These are phyloP conservation scores for Eucalyptus erythrocorys DNA, from an alignment of 345 rosid genomes.

Conservation along the genomic window DNA sequence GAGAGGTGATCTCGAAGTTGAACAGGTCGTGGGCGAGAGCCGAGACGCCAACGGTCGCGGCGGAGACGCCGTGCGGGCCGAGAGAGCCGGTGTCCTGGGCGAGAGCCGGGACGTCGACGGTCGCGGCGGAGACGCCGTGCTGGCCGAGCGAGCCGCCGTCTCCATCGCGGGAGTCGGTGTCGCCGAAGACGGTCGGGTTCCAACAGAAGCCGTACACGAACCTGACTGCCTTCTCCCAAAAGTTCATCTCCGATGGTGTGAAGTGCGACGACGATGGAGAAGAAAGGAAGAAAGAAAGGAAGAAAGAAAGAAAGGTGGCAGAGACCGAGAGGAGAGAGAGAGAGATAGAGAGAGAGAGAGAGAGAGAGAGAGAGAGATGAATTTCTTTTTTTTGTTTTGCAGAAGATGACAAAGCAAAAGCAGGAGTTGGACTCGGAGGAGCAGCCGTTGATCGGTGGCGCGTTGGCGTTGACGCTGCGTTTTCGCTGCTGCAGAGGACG, in stretches of 20 bases:
- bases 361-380: neutral
- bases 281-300: neutral
- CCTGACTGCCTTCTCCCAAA: conserved; percentile 48
- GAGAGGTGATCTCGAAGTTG: conserved; percentile 68
- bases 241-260: neutral
- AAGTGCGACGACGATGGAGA: neutral
- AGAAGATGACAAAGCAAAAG: neutral
- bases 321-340: neutral
- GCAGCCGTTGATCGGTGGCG: neutral
- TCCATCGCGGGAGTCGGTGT: neutral
- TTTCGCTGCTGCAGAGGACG: neutral
- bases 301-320: no score
- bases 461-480: neutral
- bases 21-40: conserved; percentile 72
- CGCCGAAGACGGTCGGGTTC: conserved; percentile 25
- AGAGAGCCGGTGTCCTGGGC: conserved; percentile 20
- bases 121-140: conserved; percentile 41
- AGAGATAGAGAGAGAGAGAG: neutral
- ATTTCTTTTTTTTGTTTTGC: fast-evolving
- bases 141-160: conserved; percentile 20
- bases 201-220: conserved; percentile 31
- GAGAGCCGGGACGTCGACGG: conserved; percentile 69
- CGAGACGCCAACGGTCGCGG: conserved; percentile 51
- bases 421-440: neutral
- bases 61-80: conserved; percentile 43